Evolutionary conservation across 306 rosid genomes (phyloP), one percentile per base, ranked within the genome.

Genomic region (Lupinus albus): DNA sequence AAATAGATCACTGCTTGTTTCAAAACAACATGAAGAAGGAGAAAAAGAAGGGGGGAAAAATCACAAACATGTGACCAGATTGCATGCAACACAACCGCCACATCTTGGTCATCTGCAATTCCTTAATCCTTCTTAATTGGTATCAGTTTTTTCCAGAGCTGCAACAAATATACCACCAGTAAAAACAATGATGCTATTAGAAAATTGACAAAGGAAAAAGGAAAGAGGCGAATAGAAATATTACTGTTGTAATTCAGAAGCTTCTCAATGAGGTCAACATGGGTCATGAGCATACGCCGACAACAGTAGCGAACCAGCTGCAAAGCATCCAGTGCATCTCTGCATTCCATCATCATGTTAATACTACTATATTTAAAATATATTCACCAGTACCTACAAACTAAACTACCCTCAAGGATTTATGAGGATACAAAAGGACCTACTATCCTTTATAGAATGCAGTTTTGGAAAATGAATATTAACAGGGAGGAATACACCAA

Each of bases 241-340:
- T 85, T 85, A 93, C 97, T 67, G 21, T 90, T 93, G 90, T 90
- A 93, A 81, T 93, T 90, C 67, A 93, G 84, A 74, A 90, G 91
- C 92, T 93, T 93, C 84, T 93, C 97, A 30, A 93, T 90, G 72
- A 93, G 97, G 61, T 93, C 99, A 25, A 90, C 99, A 46, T 90
- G 97, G 45, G 99, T 93, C 99, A 93, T 90, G 55, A 93, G 97
- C 99, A 90, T 93, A 16, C 97, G 81, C 68, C 99, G 83, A 65
- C 97, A 93, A 71, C 97, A 93, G 51, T 90, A 93, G 16, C 96
- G 96, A 76, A 93, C 96, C 83, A 93, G 76, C 7, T 87, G 89
- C 88, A 93, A 61, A 7, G 92, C 94, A 88, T 93, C 97, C 54
- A 93, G 87, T 12, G 97, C 99, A 75, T 93, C 96, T 58, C 96